Base-by-base conservation (phyloP, 2,329 filamentous ascomycete genomes). In the Ophiostoma novo-ulmi region DNA sequence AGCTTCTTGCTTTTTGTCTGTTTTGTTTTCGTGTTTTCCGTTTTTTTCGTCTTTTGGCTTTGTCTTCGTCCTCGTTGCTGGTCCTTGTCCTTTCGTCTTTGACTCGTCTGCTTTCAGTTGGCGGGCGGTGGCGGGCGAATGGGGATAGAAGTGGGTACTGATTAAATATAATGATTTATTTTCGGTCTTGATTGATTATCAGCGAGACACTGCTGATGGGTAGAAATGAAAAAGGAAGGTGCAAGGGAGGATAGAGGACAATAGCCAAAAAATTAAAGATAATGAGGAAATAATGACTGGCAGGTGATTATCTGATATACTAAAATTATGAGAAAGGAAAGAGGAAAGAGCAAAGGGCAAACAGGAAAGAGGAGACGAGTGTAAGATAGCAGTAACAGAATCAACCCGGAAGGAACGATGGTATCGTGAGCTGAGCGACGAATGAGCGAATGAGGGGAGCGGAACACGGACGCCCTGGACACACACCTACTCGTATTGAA, bases 111-210 rank as follows among this genome's bases (percentile, higher is more conserved):
- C 58, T 63, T 63, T 63, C 58, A 63, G 58, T 63, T 36, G 58
- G 58, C 26, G 58, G 58, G 58, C 58, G 58, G 58, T 63, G 58
- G 58, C 58, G 58, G 58, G 58, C 58, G 58, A 63, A 63, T 63
- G 58, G 58, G 58, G 26, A 63, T 36, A 20, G 58, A 63, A 63
- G 58, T 63, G 58, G 58, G 17, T 63, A 63, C 58, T 20, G 52
- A 63, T 63, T 61, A 35, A 63, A 31, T n/a, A 48, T 48, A 48
- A 48, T 31, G 58, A 35, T 63, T 58, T 63, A 63, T 63, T 63
- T 63, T 63, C 22, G 4, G 13, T 17, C 17, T 63, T 63, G 20
- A 63, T 63, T 63, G 58, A 63, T 36, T 58, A 58, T 31, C 7
- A 3, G 52, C 52, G 52, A 58, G 22, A 58, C 52, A 58, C 5